Evolutionary conservation across 768 basidiomycete species (phyloP).

Genomic region (Naganishia vishniacii): DNA sequence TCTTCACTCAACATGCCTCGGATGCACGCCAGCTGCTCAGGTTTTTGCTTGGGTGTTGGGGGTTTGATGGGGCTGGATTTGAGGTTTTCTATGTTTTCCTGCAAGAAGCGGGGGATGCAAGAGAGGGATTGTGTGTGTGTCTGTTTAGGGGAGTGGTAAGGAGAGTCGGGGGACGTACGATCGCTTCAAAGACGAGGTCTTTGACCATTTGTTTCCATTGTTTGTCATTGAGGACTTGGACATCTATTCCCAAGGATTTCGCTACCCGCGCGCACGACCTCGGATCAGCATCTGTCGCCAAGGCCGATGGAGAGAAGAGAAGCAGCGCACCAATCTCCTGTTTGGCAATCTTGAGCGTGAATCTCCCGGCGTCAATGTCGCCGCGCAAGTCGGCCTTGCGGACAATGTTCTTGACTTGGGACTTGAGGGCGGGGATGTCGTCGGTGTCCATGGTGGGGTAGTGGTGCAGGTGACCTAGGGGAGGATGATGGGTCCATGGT

Average conservation of each 20-base stretch:
- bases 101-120: not conserved
- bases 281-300: too few species aligned
- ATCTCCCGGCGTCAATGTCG: constrained; percentile 19
- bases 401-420: not conserved
- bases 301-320: too few species aligned
- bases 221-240: constrained; percentile 1
- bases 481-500: too few species aligned
- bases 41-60: constrained; percentile 10
- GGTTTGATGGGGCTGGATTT: constrained; percentile 8
- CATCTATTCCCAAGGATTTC: not conserved
- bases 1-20: constrained; percentile 24
- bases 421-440: not conserved
- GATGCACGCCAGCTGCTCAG: not conserved
- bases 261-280: not conserved
- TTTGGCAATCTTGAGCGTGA: constrained; percentile 10
- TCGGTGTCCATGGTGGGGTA: not conserved
- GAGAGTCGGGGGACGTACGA: constrained; percentile 6
- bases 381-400: not conserved
- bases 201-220: constrained; percentile 17
- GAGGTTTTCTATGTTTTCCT: not conserved
- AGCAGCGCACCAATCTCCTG: constrained; percentile 2
- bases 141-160: not conserved
- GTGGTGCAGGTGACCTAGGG: not conserved
- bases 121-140: not conserved
- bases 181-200: constrained; percentile 4